Percentiles rank a stretch among this genome's conserved stretches.
Evolutionary conservation across 352 stramenopile species (phyloP).

Genomic region (Labyrinthula sp.): DNA sequence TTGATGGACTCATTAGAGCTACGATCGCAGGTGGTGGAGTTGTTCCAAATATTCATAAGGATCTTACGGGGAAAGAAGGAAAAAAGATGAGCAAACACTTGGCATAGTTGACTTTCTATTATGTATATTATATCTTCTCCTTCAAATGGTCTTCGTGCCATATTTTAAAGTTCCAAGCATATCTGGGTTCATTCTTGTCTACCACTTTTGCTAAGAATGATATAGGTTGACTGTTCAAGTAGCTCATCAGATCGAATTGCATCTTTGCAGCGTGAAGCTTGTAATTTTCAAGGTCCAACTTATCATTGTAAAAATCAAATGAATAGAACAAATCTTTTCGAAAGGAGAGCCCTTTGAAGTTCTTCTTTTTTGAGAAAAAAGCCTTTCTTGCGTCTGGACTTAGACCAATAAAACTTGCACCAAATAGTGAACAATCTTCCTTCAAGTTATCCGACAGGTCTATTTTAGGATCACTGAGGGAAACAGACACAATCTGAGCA

Average conservation of each 20-base stretch:
- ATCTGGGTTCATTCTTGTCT: neutral
- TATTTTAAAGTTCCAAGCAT: slow-evolving; percentile 28
- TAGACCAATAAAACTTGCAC: slow-evolving; percentile 3
- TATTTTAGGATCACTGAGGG: slow-evolving; percentile 1
- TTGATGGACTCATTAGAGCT: slow-evolving; percentile 97
- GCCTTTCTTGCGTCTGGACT: slow-evolving; percentile 1
- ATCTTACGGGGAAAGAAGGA: slow-evolving; percentile 89
- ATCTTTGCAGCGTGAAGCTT: slow-evolving; percentile 11
- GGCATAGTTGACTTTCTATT: too few relatives aligned
- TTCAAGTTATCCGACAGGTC: slow-evolving; percentile 21
- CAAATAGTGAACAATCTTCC: too few relatives aligned
- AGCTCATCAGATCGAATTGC: slow-evolving; percentile 8
- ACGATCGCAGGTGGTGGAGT: slow-evolving; percentile 98
- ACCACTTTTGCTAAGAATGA: slow-evolving; percentile 7
- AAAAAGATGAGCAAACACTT: slow-evolving; percentile 31
- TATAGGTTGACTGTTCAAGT: slow-evolving; percentile 17
- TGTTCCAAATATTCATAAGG: slow-evolving; percentile 99
- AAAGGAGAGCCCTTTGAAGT: slow-evolving; percentile 3
- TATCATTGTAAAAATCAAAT: slow-evolving; percentile 30
- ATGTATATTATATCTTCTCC: too few relatives aligned
- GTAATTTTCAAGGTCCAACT: slow-evolving; percentile 21
- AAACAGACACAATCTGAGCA: slow-evolving; percentile 10
- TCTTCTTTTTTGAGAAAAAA: slow-evolving; percentile 12
- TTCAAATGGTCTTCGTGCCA: too few relatives aligned
- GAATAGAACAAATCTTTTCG: slow-evolving; percentile 16